Evolutionary conservation across 768 basidiomycete genomes (phyloP), one percentile per base, ranked within the genome.

Genomic region (Psilocybe sp.): DNA sequence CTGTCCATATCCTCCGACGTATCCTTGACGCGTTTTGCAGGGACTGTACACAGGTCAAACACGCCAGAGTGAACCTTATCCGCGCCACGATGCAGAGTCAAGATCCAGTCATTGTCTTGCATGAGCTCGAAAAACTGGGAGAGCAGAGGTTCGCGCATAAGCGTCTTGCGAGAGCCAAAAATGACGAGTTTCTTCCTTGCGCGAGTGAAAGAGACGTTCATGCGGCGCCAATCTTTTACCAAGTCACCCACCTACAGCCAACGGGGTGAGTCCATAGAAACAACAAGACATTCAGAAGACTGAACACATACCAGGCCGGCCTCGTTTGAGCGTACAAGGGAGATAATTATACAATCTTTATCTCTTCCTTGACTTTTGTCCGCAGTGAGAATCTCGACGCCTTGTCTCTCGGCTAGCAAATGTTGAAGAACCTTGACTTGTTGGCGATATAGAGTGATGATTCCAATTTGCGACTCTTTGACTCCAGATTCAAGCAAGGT

Each of bases 151-250:
- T 80, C 78, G 20, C 65, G 62, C 37, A 79, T 65, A 9, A 99
- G 75, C 1, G 96, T 99, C 59, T 70, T 79, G 37, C 86, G 77
- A 0, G 92, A 95, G 4, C 97, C 96, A 58, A 99, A 77, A 50
- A 99, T 87, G 66, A 98, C 76, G 2, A 99, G 72, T 70, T 99
- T 99, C 32, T 82, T 81, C 47, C 87, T 83, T 0, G 95, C 96
- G 13, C 97, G 86, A 1, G 96, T 98, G 65, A 98, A 92, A 6
- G 93, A 89, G 14, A 99, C 97, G 61, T 99, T 99, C 77, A 98
- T 86, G 32, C 97, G 70, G 34, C 97, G 78, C 95, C 96, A 98
- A 64, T 99, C 97, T 58, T 89, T 92, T 19, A 98, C 74, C 2
- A 99, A 77, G 46, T 98, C 94, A 8, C 97, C 97, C 20, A 92